Percentiles rank a stretch among this genome's conserved stretches.
Evolutionary conservation across 441 rosid genomes (phyloP).

Genomic region (Euphorbia schlechtendalii): DNA sequence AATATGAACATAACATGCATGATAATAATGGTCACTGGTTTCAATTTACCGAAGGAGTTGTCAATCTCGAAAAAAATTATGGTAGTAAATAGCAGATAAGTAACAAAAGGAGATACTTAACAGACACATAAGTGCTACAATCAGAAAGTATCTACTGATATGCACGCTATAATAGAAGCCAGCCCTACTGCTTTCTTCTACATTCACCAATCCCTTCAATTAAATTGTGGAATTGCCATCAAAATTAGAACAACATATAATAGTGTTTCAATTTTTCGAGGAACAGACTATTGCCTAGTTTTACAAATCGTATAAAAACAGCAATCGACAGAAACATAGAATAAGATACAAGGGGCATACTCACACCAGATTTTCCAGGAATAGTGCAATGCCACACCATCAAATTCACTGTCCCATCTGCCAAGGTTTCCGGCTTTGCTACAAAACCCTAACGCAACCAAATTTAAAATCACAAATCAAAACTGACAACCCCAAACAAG

Average conservation of each 20-base stretch:
- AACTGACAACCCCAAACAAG: background rate
- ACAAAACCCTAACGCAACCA: conserved; percentile 68
- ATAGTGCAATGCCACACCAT: conserved; percentile 98
- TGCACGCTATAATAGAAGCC: background rate
- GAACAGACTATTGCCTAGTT: no score
- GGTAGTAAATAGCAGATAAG: background rate
- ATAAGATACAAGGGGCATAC: conserved; percentile 14
- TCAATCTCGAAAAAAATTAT: background rate
- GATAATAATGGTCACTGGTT: background rate
- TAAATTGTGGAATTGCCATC: no score
- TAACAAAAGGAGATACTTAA: background rate
- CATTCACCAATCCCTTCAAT: background rate
- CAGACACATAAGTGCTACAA: background rate
- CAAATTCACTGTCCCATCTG: conserved; percentile 81
- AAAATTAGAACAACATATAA: no score
- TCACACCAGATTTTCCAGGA: conserved; percentile 95
- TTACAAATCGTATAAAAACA: no score
- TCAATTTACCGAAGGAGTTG: background rate
- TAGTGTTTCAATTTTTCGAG: background rate
- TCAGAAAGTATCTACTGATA: background rate
- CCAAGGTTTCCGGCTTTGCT: conserved; percentile 77
- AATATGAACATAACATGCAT: background rate
- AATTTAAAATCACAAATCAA: conserved; percentile 1
- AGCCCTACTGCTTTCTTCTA: background rate
- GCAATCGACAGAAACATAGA: background rate